Evolutionary conservation across 2,329 filamentous ascomycete genomes (phyloP), one percentile per base, ranked within the genome.

Genomic region (Pseudogymnoascus sp.): DNA sequence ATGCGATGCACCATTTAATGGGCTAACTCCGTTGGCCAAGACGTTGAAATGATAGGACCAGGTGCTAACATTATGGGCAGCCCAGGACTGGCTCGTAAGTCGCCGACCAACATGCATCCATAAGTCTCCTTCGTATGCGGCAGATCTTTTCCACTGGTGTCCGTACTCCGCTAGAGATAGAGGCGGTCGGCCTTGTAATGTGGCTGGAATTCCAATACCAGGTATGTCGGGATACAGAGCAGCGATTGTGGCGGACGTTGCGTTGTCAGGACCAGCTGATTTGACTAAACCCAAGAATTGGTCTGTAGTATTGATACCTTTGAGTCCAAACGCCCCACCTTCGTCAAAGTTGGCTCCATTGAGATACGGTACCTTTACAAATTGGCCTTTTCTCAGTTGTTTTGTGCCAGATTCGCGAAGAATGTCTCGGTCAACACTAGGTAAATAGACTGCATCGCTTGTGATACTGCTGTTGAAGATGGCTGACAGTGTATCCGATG

Each of bases 331-430:
- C 1, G 77, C 75, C 0, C 81, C 81, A 2, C 85, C 88, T 71
- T 90, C 88, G 67, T 90, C 87, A 1, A 81, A 81, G 71, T 88
- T 89, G 37, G 80, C 81, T 6, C 88, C 87, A 35, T 80, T 76
- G 6, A 90, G 77, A 50, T 88, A 80, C 1, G 86, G 85, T 0
- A 89, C 83, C 61, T 83, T 79, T 63, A 88, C 82, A 66, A 89
- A 88, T 17, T 80, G 79, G 56, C 85, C 86, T 4, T 78, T 72
- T 1, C 76, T 74, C 5, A 90, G 75, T 67, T 87, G 83, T 7
- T 79, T 71, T 9, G 81, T 82, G 1, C 79, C 80, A 65, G 78
- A 81, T 7, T 79, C 77, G 9, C 75, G 74, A 17, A 88, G 75
- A 61, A 87, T 79, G 68, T 86, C 82, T 0, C 81, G 80, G 67